Evolutionary conservation across 2,329 filamentous ascomycete species (phyloP), one percentile per base, ranked within the genome.

Genomic region (Diaporthe amygdali): DNA sequence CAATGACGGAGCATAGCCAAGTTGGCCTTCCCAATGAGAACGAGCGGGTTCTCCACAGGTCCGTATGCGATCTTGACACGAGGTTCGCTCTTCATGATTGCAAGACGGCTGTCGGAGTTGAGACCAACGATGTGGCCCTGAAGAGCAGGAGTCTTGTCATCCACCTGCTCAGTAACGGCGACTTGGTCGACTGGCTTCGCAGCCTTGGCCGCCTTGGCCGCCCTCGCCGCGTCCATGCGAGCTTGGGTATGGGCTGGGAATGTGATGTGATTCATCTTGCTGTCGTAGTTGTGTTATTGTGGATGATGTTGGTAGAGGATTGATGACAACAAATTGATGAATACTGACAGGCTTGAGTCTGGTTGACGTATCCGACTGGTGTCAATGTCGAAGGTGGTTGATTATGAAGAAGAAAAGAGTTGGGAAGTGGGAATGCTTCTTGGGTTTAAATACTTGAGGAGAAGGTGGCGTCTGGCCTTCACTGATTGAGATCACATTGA

Each of bases 101-200:
- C 14, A 20, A 17, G 44, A 17, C 44, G 44, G 22, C 7, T 14
- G 9, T 7, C 8, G 2, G 10, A 3, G 22, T 5, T 49, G 1
- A 64, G 20, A 3, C 12, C 59, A 2, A 7, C 3, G 14, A 64
- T 41, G 3, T 47, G 10, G 12, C 59, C 59, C 5, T 41, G 44
- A 1, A 32, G 20, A 25, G n/a, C 6, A 1, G 27, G 41, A 17
- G 20, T 2, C 0, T 20, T 14, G 0, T n/a, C 9, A 34, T 25
- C 9, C 12, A 1, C 14, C 5, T 7, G 20, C 14, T 47, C 15
- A 4, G 44, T 17, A 17, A 47, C 8, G 15, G 44, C 15, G 17
- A 39, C 39, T n/a, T 8, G 41, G 9, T 25, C 46, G 17, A 9
- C 39, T 15, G 34, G 2, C n/a, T 37, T n/a, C 5, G 54, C 5